Evolutionary conservation across 805 yeast species (phyloP), one percentile per base, ranked within the genome.

Genomic region (Yueomyces sp.): DNA sequence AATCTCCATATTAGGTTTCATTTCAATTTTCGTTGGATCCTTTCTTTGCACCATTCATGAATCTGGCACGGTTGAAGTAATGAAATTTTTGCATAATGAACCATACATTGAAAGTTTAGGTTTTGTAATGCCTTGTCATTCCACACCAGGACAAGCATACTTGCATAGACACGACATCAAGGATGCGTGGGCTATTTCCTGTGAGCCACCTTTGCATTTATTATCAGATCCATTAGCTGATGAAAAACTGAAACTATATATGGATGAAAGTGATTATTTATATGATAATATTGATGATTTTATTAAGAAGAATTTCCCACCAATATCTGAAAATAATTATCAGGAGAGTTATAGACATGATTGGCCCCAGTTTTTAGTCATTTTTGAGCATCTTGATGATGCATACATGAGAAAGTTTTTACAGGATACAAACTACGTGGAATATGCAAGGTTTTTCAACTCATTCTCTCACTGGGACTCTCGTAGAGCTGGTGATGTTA

Each of bases 91-190:
- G 27, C 69, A 78, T 37, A 47, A 61, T 27, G 57, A 66, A 33
- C 53, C 63, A 3, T 52, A 56, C 3, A 69, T 75, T 7, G 48
- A 61, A 6, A 70, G 82, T 1, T 63, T 88, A 30, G 95, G 96
- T 0, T 85, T 92, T 52, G 60, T 92, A 12, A 86, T 88, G 56
- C 98, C 99, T 0, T 92, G 99, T 54, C 99, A 92, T 60, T 88
- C 97, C 0, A 90, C 96, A 0, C 99, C 98, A 2, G 84, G 92
- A 79, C 95, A 86, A 56, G 76, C 92, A 28, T 78, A 82, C 56
- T 62, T 92, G 37, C 95, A 88, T 55, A 64, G 83, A 27, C 59
- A 66, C 7, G 71, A 68, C 29, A 55, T 73, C 3, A 51, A 57
- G 1, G 71, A 74, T 9, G 47, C 79, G 1, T 84, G 95, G 94